Conservation (phyloP, 2,329 filamentous ascomycete species). For the Dactylellina cionopaga region DNA sequence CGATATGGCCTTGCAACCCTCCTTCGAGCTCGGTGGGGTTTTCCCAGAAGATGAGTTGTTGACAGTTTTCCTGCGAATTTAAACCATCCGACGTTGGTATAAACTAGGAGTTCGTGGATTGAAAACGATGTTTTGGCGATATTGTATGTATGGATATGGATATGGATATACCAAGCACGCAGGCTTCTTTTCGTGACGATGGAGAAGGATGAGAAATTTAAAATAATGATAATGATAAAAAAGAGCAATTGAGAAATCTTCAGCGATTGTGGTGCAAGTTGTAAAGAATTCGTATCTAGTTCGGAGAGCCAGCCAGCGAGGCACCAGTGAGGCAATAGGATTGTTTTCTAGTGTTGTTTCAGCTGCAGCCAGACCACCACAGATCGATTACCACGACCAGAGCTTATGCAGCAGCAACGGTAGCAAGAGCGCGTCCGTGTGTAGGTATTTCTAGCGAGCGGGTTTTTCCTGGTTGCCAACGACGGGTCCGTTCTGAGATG, state of each 20-base stretch:
- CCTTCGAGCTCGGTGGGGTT: background rate
- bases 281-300: slow-evolving; percentile 5
- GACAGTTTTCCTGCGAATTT: background rate
- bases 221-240: no score
- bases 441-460: slow-evolving; percentile 5
- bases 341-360: slow-evolving; percentile 35
- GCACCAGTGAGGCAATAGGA: slow-evolving; percentile 12
- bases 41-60: background rate
- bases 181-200: slow-evolving; percentile 33
- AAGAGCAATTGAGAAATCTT: background rate
- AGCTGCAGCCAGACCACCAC: slow-evolving; percentile 34
- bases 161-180: no score
- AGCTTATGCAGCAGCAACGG: background rate
- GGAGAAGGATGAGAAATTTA: slow-evolving; percentile 33
- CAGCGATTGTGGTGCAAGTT: slow-evolving; percentile 3
- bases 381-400: slow-evolving; percentile 26
- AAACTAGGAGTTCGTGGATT: slow-evolving; percentile 3
- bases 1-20: background rate
- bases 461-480: no score
- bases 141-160: background rate
- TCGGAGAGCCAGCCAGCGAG: background rate
- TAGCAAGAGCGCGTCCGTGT: background rate
- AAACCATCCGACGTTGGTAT: slow-evolving; percentile 20
- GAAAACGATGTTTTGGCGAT: slow-evolving; percentile 12
- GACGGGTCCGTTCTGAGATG: background rate